Evolutionary conservation across 306 rosid genomes (phyloP).

Genomic region (Vigna trinervia): DNA sequence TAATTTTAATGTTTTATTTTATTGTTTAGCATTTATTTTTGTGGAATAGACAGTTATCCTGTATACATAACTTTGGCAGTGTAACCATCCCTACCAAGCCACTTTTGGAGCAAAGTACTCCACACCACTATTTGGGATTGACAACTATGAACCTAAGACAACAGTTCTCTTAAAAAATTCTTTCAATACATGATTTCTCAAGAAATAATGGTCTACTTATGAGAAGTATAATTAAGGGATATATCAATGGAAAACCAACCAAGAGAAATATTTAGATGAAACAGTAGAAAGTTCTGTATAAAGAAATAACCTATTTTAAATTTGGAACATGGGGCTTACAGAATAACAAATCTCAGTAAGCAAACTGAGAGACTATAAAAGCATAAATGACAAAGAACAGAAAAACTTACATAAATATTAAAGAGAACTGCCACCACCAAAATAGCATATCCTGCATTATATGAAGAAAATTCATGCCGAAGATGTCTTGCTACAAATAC

Average conservation of each 20-base stretch:
- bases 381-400: slow-evolving; percentile 17
- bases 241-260: slow-evolving; percentile 21
- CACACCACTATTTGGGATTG: background rate
- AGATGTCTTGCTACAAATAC: slow-evolving; percentile 88
- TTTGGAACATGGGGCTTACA: background rate
- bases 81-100: background rate
- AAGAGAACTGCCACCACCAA: slow-evolving; percentile 68
- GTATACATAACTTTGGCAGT: background rate
- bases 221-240: slow-evolving; percentile 8
- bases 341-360: slow-evolving; percentile 9
- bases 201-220: background rate
- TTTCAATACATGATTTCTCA: background rate
- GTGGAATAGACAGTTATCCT: background rate
- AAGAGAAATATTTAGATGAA: slow-evolving; percentile 25
- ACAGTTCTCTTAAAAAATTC: background rate
- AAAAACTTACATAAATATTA: slow-evolving; percentile 70
- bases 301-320: slow-evolving; percentile 11
- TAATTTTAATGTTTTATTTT: background rate
- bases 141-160: background rate
- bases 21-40: background rate
- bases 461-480: slow-evolving; percentile 69
- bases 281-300: background rate
- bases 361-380: background rate
- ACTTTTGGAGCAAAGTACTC: background rate
- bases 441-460: slow-evolving; percentile 77